Base-by-base conservation (phyloP, 805 yeast genomes). In the Metschnikowia kofuensis region DNA sequence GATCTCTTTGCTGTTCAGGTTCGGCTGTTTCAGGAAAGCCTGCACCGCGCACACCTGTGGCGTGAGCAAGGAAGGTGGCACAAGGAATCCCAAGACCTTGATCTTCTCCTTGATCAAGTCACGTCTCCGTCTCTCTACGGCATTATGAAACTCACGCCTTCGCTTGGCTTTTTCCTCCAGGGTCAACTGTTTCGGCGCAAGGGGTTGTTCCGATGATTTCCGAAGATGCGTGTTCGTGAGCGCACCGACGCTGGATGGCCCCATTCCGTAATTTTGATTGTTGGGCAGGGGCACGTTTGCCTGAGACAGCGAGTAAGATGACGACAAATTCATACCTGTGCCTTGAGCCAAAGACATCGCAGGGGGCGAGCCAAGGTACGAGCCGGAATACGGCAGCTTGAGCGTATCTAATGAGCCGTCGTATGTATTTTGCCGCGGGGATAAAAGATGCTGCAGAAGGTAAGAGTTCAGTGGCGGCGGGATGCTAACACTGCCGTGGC, bases 81-180 rank as follows among this genome's bases (percentile, higher is more conserved):
- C 87, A 42, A 91, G 73, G 26, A 78, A 68, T 1, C 96, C 92
- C 59, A 91, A 72, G 58, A 89, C 96, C 62, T 86, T 85, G 53
- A 91, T 90, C 59, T 88, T 83, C 60, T 87, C 95, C 64, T 91
- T 90, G 61, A 91, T 91, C 57, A 89, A 75, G 65, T 92, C 98
- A 53, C 98, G 77, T 62, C 98, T 78, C 57, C 96, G 77, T 59
- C 97, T 78, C 66, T 91, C 98, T 5, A 91, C 97, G 1, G 96
- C 96, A 63, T 91, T 91, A 66, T 91, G 98, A 53, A 89, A 84
- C 62, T 90, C 96, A 51, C 96, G 72, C 53, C 96, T 77, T 53
- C 96, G 77, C 52, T 82, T 79, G 46, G 87, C 65, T 61, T 86
- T 87, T 50, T 85, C 89, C 45, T 86, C 95, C 59, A 81, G 82